A percentile compares a stretch with the other conserved stretches of the same genome.
Conservation (phyloP, 2,329 filamentous ascomycete genomes). For the Arthrobotrys sinensis region DNA sequence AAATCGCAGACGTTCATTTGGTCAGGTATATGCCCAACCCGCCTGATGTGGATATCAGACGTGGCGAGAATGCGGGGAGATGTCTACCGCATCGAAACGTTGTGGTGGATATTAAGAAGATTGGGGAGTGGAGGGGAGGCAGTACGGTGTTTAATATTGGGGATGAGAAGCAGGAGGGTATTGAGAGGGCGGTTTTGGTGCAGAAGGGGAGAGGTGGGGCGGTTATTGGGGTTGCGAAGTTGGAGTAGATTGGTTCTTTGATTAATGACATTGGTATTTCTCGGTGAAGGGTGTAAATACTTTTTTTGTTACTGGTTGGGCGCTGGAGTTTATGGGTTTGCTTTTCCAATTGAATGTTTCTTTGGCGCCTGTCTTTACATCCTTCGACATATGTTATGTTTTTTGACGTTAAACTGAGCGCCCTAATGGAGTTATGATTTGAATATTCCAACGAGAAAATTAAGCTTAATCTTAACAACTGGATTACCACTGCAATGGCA, state of each 20-base stretch:
- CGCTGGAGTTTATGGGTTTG: conserved; percentile 19
- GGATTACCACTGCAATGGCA: too few relatives aligned
- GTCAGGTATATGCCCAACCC: conserved; percentile 65
- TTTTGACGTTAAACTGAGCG: too few relatives aligned
- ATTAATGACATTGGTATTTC: conserved; percentile 1
- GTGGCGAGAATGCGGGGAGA: conserved; percentile 67
- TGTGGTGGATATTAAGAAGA: conserved; percentile 65
- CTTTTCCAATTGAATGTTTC: conserved; percentile 7
- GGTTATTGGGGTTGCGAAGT: conserved; percentile 64
- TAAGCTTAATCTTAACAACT: too few relatives aligned
- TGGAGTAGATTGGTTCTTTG: conserved; percentile 27
- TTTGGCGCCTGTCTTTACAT: too few relatives aligned
- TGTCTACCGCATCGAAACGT: conserved; percentile 66
- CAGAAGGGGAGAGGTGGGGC: conserved; percentile 64
- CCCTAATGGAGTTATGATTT: too few relatives aligned
- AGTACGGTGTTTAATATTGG: conserved; percentile 64
- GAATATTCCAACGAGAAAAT: too few relatives aligned
- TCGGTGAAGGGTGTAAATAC: neutral
- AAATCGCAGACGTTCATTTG: conserved; percentile 59
- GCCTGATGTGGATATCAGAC: conserved; percentile 65
- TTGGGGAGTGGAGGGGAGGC: conserved; percentile 67
- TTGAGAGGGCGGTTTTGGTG: conserved; percentile 65
- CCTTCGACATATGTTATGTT: too few relatives aligned
- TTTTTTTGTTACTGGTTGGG: neutral
- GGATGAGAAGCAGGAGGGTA: conserved; percentile 62